A percentile compares a stretch with the other conserved stretches of the same genome.
phyloP scores from a whole-genome alignment of 139 green algal species.

The Tetraselmis striata region DNA sequence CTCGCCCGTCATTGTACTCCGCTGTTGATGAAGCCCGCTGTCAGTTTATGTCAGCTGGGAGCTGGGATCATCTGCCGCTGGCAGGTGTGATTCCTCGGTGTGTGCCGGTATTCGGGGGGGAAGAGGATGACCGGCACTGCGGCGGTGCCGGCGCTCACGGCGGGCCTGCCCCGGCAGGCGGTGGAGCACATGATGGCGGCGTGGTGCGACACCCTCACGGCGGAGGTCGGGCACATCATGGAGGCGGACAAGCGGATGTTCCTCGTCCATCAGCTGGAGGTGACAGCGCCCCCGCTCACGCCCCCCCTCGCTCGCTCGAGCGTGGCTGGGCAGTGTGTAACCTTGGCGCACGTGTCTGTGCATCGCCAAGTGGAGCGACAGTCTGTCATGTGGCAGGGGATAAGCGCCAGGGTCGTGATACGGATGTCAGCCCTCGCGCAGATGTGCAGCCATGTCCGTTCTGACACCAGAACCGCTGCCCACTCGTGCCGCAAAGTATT shows the following conservation, averaged over 20 bases:
- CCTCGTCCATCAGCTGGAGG: neutral
- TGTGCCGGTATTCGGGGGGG: too few species aligned
- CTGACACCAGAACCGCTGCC: too few species aligned
- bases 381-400: conserved; percentile 10
- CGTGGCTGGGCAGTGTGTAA: neutral
- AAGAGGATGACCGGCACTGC: too few species aligned
- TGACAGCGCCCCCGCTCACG: neutral
- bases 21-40: too few species aligned
- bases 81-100: too few species aligned
- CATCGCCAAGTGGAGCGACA: neutral
- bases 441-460: too few species aligned
- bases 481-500: too few species aligned
- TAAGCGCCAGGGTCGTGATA: neutral
- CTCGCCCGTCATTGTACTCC: too few species aligned
- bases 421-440: too few species aligned
- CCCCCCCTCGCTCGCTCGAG: neutral
- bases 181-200: conserved; percentile 23
- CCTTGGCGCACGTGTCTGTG: neutral
- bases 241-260: neutral
- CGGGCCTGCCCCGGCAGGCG: conserved; percentile 17
- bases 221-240: conserved; percentile 40
- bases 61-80: too few species aligned
- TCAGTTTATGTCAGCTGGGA: too few species aligned
- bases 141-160: neutral
- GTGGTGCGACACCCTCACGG: conserved; percentile 45